Evolutionary conservation across 2,329 filamentous ascomycete species (phyloP), one percentile per base, ranked within the genome.

Genomic region (Aureobasidium sp.): DNA sequence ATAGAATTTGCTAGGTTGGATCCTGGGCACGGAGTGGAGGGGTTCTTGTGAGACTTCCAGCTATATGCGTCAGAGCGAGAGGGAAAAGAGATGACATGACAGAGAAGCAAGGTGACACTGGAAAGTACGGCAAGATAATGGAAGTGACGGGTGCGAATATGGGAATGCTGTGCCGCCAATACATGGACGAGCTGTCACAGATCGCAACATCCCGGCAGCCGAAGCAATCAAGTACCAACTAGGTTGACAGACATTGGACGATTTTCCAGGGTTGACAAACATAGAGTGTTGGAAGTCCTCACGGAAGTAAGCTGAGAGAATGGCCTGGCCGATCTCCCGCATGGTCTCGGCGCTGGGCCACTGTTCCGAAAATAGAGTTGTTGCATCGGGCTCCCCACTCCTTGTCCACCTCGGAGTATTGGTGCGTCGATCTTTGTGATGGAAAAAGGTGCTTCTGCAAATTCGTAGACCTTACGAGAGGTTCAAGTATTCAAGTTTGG

Each of bases 171-270:
- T 48, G 43, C 55, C 55, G 55, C 55, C 55, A 59, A 59, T 59
- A 48, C 55, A 48, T 59, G 43, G 43, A 59, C 43, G 55, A 47
- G 32, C 27, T 46, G 39, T 29, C n/a, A 34, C 53, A 57, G 43
- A 44, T 27, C 34, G 53, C 41, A 57, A 34, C 53, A 57, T 44
- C 53, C 53, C 41, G 53, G 53, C 53, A 46, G 27, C 55, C 55
- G 29, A 39, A 59, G 55, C 55, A 59, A 59, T 47, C 53, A 57
- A 46, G 53, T 46, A 46, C 53, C 53, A 57, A 57, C 53, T 26
- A 57, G 53, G 53, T 39, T 46, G 53, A 34, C n/a, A 57, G 41
- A 57, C 39, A 32, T 44, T 46, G 53, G 53, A 20, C 36, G 39
- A 44, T 12, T 51, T 27, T 9, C n/a, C 47, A 48, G 47, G 10